Conservation (phyloP, 2,329 filamentous ascomycete species). For the Bipolaris victoriae region DNA sequence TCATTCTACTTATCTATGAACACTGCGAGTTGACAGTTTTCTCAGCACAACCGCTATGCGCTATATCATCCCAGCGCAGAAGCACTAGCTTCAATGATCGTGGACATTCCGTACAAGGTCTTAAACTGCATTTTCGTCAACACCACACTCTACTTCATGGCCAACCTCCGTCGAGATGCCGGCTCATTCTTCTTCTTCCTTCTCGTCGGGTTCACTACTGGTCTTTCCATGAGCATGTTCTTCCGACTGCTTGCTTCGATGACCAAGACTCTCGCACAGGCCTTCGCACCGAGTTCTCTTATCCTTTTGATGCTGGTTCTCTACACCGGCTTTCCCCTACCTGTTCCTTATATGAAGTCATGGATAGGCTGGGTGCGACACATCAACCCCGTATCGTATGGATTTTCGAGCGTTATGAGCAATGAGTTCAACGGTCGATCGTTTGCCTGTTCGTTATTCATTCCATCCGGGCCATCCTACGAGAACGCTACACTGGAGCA, state of each 20-base stretch:
- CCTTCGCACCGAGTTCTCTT: conserved; percentile 59
- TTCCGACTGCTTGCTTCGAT: conserved; percentile 78
- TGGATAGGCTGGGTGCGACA: conserved; percentile 63
- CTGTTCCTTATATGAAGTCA: conserved; percentile 61
- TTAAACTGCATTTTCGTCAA: conserved; percentile 49
- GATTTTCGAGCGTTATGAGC: conserved; percentile 77
- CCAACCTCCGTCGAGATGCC: conserved; percentile 58
- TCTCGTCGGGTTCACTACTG: conserved; percentile 61
- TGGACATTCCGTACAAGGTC: conserved; percentile 56
- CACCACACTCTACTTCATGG: conserved; percentile 54
- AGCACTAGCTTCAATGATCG: conserved; percentile 60
- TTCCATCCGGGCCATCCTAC: conserved; percentile 50
- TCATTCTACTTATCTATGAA: background rate
- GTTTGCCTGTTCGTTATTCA: conserved; percentile 40
- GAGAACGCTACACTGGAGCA: conserved; percentile 31
- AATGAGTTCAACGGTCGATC: conserved; percentile 63
- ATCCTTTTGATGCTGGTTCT: conserved; percentile 67
- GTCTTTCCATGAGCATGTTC: conserved; percentile 79
- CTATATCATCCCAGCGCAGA: conserved; percentile 86
- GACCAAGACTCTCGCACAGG: conserved; percentile 67
- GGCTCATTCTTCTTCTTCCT: conserved; percentile 83
- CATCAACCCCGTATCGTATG: conserved; percentile 75
- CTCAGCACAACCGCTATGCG: conserved; percentile 76
- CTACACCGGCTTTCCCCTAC: conserved; percentile 70
- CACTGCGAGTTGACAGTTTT: background rate